A percentile compares a stretch with the other conserved stretches of the same genome.
Evolutionary conservation across 768 basidiomycete species (phyloP).

Genomic region (Podaxis sp.): DNA sequence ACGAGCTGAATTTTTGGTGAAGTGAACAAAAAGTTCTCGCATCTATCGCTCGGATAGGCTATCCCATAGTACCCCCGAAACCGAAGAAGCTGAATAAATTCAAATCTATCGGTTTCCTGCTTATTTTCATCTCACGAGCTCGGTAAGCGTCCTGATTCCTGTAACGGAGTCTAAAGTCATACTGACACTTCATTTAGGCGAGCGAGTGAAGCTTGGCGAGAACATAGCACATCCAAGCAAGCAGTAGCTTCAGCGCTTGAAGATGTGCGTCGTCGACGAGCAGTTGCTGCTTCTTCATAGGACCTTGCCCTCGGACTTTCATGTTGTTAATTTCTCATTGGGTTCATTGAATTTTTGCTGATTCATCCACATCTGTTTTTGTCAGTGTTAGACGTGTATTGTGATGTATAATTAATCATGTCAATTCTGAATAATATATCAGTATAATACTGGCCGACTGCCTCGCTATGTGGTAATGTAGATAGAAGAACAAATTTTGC

Average conservation of each 20-base stretch:
- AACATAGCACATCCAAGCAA: constrained; percentile 58
- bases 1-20: constrained; percentile 11
- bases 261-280: constrained; percentile 62
- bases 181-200: constrained; percentile 38
- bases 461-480: too few species aligned
- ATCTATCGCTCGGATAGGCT: constrained; percentile 76
- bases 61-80: constrained; percentile 44
- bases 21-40: constrained; percentile 75
- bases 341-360: constrained; percentile 7
- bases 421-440: constrained; percentile 13
- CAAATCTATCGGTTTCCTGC: constrained; percentile 52
- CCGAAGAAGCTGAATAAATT: constrained; percentile 47
- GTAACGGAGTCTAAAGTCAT: background rate
- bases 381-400: constrained; percentile 6
- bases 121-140: constrained; percentile 65
- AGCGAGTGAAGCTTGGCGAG: constrained; percentile 63
- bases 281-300: constrained; percentile 21
- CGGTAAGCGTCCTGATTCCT: constrained; percentile 44
- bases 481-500: background rate
- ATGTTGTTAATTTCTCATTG: background rate
- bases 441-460: background rate
- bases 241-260: constrained; percentile 66
- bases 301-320: background rate
- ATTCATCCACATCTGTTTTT: constrained; percentile 11
- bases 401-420: constrained; percentile 22